Percentiles rank a stretch among this genome's conserved stretches.
These are phyloP conservation scores for Quercus glauca DNA, from an alignment of 306 rosid genomes.

Conservation along the genomic window DNA sequence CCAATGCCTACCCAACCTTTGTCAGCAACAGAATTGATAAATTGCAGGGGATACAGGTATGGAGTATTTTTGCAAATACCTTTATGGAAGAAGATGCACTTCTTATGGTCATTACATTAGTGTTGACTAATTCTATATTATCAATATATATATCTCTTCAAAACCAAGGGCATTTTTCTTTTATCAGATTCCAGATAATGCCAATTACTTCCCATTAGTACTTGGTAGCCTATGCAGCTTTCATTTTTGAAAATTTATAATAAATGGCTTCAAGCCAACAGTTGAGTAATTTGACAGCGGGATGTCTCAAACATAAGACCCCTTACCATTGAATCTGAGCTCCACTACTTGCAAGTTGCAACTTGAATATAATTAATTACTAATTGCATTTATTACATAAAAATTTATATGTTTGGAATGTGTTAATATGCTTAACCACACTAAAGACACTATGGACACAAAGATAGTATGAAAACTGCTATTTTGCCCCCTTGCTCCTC, in stretches of 20 bases:
- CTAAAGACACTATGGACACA: no score
- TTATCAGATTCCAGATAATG: neutral
- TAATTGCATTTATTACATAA: neutral
- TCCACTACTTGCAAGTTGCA: neutral
- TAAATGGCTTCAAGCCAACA: neutral
- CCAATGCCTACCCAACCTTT: constrained; percentile 57
- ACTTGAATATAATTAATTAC: neutral
- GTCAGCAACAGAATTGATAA: constrained; percentile 50
- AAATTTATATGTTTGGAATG: neutral
- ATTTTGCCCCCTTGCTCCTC: no score
- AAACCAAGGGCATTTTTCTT: neutral
- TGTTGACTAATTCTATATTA: neutral
- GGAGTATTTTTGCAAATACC: neutral
- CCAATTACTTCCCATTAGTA: neutral
- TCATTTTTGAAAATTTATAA: neutral
- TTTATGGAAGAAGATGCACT: neutral
- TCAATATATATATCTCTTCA: neutral
- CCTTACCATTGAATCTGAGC: neutral
- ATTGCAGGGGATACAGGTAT: constrained; percentile 59
- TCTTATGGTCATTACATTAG: neutral
- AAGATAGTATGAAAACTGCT: no score
- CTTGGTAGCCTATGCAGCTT: neutral
- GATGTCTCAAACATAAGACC: neutral
- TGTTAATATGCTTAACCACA: neutral
- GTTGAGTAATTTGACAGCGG: neutral